Evolutionary conservation across 805 yeast species (phyloP), one percentile per base, ranked within the genome.

Genomic region (Wickerhamiella qilinensis): DNA sequence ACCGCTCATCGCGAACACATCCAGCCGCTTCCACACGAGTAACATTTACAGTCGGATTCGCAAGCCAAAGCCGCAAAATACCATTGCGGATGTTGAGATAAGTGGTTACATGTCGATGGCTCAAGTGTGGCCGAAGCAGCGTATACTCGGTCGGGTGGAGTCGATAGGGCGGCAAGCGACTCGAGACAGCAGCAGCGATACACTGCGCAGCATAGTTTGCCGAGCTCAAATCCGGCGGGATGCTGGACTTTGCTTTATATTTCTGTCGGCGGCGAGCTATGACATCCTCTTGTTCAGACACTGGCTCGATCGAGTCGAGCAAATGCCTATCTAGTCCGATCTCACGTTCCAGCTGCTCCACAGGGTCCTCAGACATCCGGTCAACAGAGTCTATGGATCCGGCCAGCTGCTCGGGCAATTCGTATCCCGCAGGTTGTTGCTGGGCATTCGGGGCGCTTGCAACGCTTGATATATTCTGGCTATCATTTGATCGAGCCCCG

Each of bases 11-110:
- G 15, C 57, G 52, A 16, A 57, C 62, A 42, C 66, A 60, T 3
- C 68, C 67, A 1, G 62, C 64, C 0, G 67, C 68, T 43, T 63
- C 68, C 9, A 54, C 51, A 30, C 54, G 45, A 3, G 65, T 60
- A 18, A 63, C 67, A n/a, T 52, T 50, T 2, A 60, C 61, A 11
- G 56, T 50, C 19, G 67, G 67, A 42, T 63, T 63, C 29, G 60
- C 54, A 7, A 60, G 49, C 68, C 68, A 63, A 20, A 63, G 48
- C 22, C 64, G 48, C 31, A 61, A 43, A 29, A 63, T 60, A 11
- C 64, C 66, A 42, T 63, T 63, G 18, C 68, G 53, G 29, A 63
- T 57, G 42, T 62, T 60, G 24, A 63, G 47, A 37, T 62, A 63
- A 15, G 65, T 60, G 14, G 67, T 59, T 35, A 63, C 61, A 39